Conservation (phyloP, 495 filamentous ascomycete genomes). For the Pyrenopolyporus hunteri region DNA sequence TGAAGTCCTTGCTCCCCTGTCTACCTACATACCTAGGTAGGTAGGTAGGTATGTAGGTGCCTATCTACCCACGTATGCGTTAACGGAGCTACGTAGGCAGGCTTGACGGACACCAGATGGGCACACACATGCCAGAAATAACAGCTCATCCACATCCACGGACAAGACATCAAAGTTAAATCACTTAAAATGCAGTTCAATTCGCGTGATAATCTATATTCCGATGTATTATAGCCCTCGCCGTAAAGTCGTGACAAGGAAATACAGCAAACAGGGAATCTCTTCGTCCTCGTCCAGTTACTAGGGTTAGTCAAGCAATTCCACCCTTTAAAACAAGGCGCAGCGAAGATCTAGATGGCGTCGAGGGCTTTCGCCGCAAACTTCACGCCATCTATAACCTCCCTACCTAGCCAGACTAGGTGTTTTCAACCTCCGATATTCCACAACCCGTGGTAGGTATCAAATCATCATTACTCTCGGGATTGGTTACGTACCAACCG, state of each 20-base stretch:
- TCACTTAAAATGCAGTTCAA: constrained; percentile 24
- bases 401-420: constrained; percentile 20
- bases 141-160: background rate
- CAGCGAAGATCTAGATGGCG: constrained; percentile 18
- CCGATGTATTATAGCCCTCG: constrained; percentile 49
- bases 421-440: constrained; percentile 21
- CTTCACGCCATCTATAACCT: constrained; percentile 18
- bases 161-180: background rate
- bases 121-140: too few species aligned
- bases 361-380: constrained; percentile 33
- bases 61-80: background rate
- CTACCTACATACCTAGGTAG: too few species aligned
- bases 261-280: constrained; percentile 43
- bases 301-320: constrained; percentile 32
- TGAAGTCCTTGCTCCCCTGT: too few species aligned
- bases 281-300: constrained; percentile 37
- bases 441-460: constrained; percentile 36
- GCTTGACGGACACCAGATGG: too few species aligned
- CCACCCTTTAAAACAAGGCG: constrained; percentile 24
- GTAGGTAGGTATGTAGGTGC: too few species aligned
- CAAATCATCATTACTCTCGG: constrained; percentile 34
- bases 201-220: constrained; percentile 38
- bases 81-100: too few species aligned
- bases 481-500: constrained; percentile 29
- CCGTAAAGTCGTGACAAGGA: constrained; percentile 50